Conservation (phyloP, 306 rosid species). For the Begonia peltatifolia region DNA sequence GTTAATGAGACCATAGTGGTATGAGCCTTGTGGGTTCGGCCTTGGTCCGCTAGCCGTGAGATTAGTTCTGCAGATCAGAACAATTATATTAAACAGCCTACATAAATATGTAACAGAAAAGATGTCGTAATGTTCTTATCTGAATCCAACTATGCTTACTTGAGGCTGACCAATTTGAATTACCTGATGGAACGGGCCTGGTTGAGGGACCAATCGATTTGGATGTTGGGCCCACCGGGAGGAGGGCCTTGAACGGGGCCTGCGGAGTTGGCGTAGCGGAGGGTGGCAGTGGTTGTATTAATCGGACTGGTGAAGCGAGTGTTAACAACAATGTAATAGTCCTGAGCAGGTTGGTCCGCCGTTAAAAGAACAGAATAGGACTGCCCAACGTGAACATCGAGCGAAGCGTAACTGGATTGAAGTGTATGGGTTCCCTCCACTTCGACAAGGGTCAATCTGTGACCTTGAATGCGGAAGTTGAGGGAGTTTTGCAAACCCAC, state of each 20-base stretch:
- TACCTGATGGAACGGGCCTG: conserved; percentile 77
- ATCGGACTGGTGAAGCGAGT: conserved; percentile 56
- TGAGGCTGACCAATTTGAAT: neutral
- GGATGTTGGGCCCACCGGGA: conserved; percentile 58
- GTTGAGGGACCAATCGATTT: conserved; percentile 70
- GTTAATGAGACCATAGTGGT: conserved; percentile 74
- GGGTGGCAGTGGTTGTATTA: conserved; percentile 38
- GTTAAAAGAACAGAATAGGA: conserved; percentile 62
- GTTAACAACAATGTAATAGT: conserved; percentile 58
- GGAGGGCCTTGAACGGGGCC: conserved; percentile 40
- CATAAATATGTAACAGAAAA: neutral
- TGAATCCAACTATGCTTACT: neutral
- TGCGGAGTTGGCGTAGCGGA: conserved; percentile 60
- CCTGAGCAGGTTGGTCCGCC: conserved; percentile 62
- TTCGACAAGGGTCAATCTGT: conserved; percentile 62
- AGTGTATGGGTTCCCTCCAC: conserved; percentile 83
- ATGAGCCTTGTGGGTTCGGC: conserved; percentile 89
- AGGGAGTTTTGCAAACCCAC: conserved; percentile 68
- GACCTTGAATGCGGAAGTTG: conserved; percentile 81
- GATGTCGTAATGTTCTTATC: no score
- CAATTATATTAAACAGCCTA: neutral
- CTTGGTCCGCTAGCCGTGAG: conserved; percentile 95
- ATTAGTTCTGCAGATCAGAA: conserved; percentile 33
- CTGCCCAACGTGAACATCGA: conserved; percentile 82
- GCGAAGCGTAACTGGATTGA: conserved; percentile 62